phyloP scores from a whole-genome alignment of 169 alveolate species.

The Cryptosporidium bovis region DNA sequence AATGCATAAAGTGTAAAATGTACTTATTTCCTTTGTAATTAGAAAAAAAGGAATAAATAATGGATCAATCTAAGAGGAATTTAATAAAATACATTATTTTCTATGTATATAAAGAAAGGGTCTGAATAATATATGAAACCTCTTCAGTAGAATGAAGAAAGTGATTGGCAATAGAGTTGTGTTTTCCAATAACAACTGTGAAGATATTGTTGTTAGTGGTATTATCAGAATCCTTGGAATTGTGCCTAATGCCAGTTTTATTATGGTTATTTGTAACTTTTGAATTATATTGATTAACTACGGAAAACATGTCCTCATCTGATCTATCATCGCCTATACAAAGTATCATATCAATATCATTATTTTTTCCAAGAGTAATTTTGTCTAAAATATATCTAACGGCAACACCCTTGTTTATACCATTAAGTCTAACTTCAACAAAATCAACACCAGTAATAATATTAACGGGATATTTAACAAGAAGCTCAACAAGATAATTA shows the following conservation, averaged over 20 bases:
- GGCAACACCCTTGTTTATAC: constrained; percentile 53
- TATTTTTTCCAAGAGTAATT: background rate
- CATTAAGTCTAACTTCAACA: constrained; percentile 59
- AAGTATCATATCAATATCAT: constrained; percentile 13
- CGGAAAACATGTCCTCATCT: constrained; percentile 66
- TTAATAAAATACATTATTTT: background rate
- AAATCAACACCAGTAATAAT: constrained; percentile 69
- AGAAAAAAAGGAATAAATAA: background rate
- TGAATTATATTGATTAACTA: constrained; percentile 17
- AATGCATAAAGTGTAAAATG: too few relatives aligned
- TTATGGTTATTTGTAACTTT: background rate
- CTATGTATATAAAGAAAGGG: constrained; percentile 42
- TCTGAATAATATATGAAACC: constrained; percentile 40
- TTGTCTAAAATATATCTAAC: constrained; percentile 19
- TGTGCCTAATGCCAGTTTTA: background rate
- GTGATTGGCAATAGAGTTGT: constrained; percentile 41
- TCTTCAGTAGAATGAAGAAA: constrained; percentile 52
- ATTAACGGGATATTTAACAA: constrained; percentile 77
- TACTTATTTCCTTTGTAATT: too few relatives aligned
- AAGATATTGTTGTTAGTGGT: constrained; percentile 3
- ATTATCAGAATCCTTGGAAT: background rate
- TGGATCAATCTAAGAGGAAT: background rate
- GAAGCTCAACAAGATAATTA: constrained; percentile 63
- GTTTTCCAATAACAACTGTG: constrained; percentile 46
- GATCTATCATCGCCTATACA: constrained; percentile 68